Percentiles rank a stretch among this genome's conserved stretches.
phyloP scores from a whole-genome alignment of 2,329 filamentous ascomycete species.

The Juglanconis juglandina region DNA sequence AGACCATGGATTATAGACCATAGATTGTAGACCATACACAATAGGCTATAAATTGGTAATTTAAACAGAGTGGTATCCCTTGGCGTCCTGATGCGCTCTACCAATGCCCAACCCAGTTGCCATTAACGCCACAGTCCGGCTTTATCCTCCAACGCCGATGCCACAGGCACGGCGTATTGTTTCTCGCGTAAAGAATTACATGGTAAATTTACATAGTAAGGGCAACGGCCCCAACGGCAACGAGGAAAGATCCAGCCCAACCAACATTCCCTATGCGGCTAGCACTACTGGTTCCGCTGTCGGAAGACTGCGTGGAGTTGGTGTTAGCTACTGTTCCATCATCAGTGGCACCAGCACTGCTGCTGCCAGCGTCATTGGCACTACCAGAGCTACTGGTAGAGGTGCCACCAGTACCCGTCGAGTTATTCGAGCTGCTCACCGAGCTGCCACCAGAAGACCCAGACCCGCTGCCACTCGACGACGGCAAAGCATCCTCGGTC shows the following conservation, averaged over 20 bases:
- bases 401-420: neutral
- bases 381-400: neutral
- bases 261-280: neutral
- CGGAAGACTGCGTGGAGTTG: neutral
- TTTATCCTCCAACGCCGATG: neutral
- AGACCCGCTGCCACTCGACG: neutral
- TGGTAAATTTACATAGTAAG: neutral
- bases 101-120: neutral
- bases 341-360: neutral
- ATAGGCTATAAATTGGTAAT: too few species aligned
- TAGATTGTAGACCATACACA: neutral
- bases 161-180: neutral
- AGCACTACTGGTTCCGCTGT: neutral
- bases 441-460: conserved; percentile 8
- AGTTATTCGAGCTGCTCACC: neutral
- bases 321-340: neutral
- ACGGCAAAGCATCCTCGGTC: neutral
- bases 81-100: neutral
- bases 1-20: too few species aligned
- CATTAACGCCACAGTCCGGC: neutral
- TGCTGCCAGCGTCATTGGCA: conserved; percentile 2
- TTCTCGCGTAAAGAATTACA: neutral
- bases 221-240: conserved; percentile 1
- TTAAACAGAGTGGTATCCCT: neutral
- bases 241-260: neutral